Base-by-base conservation (phyloP, 208 protist species). In the Acanthamoeba sp. region DNA sequence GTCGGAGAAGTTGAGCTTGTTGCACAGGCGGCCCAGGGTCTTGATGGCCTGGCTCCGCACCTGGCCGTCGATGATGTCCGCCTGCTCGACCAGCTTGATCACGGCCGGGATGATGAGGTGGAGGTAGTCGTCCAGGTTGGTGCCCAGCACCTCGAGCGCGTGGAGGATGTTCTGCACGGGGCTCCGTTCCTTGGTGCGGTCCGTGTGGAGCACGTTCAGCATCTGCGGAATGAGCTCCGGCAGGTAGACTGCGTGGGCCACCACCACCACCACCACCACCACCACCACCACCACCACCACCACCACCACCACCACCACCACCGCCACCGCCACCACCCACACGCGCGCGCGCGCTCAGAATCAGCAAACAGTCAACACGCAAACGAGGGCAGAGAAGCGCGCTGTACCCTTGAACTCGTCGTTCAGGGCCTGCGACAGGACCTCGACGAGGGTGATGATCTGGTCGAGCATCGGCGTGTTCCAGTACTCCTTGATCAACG, bases 31-130 rank as follows among this genome's bases (percentile, higher is more conserved):
- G 36, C 94, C 94, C 57, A 98, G 73, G 2, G 97, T 96, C 78
- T 96, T 76, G 14, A 98, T 84, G 24, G 97, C 95, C 0, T 85
- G 38, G 1, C 29, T 48, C 27, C 95, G 69, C n/a, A 98, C 94
- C 22, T n/a, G 29, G n/a, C 91, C 5, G 10, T 94, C 64, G 16
- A 87, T 69, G 34, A 69, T 34, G 55, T 98, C 97, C 2, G 89
- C 93, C 76, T 96, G 94, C 66, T 98, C 97, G 69, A 96, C 73
- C 0, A 98, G 36, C 50, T 94, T 84, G 16, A 98, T 73, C 18
- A 99, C 69, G 22, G 97, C 92, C 24, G 98, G 98, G 18, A 99
- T 96, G 1, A 99, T 96, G 6, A 99, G 87, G 96, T 99, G 97
- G 1, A 99, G 82, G 93, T 98, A 99, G 57, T 98, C 98, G 32